phyloP scores from a whole-genome alignment of 1,284 basidiomycete genomes.

The Ganoderma resinaceum region DNA sequence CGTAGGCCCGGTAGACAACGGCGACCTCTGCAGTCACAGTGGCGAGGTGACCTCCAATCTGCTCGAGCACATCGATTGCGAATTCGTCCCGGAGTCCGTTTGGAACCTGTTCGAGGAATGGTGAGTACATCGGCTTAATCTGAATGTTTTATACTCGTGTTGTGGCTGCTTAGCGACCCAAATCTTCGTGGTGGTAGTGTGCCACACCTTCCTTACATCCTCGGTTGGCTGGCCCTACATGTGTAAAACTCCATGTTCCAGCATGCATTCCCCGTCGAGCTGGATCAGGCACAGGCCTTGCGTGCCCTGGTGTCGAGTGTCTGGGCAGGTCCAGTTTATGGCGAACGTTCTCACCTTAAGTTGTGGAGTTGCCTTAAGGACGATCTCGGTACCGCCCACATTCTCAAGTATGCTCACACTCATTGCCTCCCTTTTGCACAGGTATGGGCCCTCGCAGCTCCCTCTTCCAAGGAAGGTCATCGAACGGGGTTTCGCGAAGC shows the following conservation, averaged over 20 bases:
- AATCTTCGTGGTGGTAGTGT: background rate
- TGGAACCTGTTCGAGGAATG: conserved; percentile 70
- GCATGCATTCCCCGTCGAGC: background rate
- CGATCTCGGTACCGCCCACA: background rate
- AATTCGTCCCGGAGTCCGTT: conserved; percentile 76
- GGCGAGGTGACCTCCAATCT: conserved; percentile 53
- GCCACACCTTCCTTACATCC: background rate
- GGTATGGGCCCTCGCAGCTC: conserved; percentile 71
- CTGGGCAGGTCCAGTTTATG: background rate
- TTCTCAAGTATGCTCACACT: conserved; percentile 8
- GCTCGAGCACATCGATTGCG: conserved; percentile 77
- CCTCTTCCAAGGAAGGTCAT: conserved; percentile 75
- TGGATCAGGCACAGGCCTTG: background rate
- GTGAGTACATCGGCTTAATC: conserved; percentile 30
- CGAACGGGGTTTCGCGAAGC: conserved; percentile 57
- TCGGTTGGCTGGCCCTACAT: no score
- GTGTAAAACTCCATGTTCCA: background rate
- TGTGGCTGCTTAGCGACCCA: background rate
- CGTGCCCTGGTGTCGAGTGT: background rate
- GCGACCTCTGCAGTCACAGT: conserved; percentile 61
- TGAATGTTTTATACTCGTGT: background rate
- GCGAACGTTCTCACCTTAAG: background rate
- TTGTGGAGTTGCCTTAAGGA: background rate
- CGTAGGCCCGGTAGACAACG: conserved; percentile 80
- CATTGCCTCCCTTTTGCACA: conserved; percentile 38